Conservation (phyloP, 2,329 filamentous ascomycete genomes). For the Coleophoma crateriformis region DNA sequence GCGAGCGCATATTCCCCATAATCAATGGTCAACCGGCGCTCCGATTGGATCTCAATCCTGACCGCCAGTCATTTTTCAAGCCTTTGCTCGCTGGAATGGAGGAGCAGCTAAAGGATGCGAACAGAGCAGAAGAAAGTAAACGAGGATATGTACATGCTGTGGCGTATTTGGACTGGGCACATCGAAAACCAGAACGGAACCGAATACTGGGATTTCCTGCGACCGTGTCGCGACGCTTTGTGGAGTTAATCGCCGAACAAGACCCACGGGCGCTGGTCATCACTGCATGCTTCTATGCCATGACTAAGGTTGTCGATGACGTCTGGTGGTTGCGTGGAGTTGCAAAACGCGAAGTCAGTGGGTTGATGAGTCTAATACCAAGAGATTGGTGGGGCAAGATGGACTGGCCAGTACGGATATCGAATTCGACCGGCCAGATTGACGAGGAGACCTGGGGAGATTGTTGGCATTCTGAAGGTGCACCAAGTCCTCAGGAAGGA, state of each 20-base stretch:
- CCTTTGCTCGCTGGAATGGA: slow-evolving; percentile 53
- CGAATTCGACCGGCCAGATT: slow-evolving; percentile 20
- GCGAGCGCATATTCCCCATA: slow-evolving; percentile 51
- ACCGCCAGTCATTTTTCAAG: slow-evolving; percentile 52
- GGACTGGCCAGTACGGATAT: slow-evolving; percentile 24
- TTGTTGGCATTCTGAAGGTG: slow-evolving; percentile 1
- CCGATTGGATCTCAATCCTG: slow-evolving; percentile 51
- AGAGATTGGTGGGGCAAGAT: slow-evolving; percentile 24
- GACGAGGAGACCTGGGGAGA: slow-evolving; percentile 23
- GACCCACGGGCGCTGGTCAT: slow-evolving; percentile 33
- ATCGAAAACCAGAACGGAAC: slow-evolving; percentile 52
- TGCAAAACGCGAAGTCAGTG: slow-evolving; percentile 58
- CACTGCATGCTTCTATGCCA: slow-evolving; percentile 23
- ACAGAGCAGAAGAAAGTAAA: slow-evolving; percentile 27
- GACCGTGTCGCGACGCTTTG: slow-evolving; percentile 55
- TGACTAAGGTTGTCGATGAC: slow-evolving; percentile 21
- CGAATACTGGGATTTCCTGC: slow-evolving; percentile 59
- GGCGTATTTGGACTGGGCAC: slow-evolving; percentile 62
- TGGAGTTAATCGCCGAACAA: slow-evolving; percentile 52
- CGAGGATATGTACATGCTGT: slow-evolving; percentile 59
- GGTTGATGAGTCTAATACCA: slow-evolving; percentile 28
- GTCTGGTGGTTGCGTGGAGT: slow-evolving; percentile 67
- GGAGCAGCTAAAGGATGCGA: slow-evolving; percentile 39
- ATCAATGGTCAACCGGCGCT: slow-evolving; percentile 60
- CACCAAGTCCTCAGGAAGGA: slow-evolving; percentile 2